Percentiles rank a stretch among this genome's conserved stretches.
These are phyloP conservation scores for Chlorencoelia australis DNA, from an alignment of 2,329 filamentous ascomycete species.

Conservation along the genomic window DNA sequence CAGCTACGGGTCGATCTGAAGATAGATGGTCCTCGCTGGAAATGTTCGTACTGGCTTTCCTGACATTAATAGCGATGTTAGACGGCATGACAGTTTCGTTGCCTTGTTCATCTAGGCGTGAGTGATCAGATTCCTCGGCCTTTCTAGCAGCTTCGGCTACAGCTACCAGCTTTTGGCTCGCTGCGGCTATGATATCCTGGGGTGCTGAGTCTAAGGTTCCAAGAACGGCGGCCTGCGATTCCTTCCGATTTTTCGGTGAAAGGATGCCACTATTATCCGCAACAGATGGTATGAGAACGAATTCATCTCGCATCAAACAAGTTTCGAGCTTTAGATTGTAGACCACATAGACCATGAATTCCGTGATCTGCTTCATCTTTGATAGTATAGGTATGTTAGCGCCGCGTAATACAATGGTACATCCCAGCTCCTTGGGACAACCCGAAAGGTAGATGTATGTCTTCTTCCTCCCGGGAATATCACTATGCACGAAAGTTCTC, in stretches of 20 bases:
- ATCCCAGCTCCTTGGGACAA: conserved; percentile 80
- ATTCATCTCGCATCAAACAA: conserved; percentile 86
- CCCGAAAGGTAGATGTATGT: conserved; percentile 94
- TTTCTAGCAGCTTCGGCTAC: conserved; percentile 11
- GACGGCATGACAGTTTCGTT: neutral
- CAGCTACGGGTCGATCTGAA: conserved; percentile 5
- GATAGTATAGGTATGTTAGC: conserved; percentile 60
- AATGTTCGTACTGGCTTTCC: conserved; percentile 9
- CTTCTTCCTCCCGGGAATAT: conserved; percentile 67
- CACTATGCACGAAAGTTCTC: conserved; percentile 82
- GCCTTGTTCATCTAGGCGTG: neutral
- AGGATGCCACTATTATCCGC: conserved; percentile 37
- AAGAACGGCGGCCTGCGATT: conserved; percentile 7
- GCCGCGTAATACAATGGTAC: conserved; percentile 85
- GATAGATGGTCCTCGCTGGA: no score
- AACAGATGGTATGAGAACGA: conserved; percentile 66
- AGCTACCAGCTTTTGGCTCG: conserved; percentile 20
- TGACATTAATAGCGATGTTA: conserved; percentile 3
- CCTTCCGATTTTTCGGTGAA: conserved; percentile 27
- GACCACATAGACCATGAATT: conserved; percentile 98
- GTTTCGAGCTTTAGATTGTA: conserved; percentile 97
- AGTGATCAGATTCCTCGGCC: conserved; percentile 1
- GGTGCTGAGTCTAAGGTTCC: conserved; percentile 4
- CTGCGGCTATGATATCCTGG: conserved; percentile 15
- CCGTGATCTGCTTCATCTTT: conserved; percentile 84